Percentiles rank a stretch among this genome's conserved stretches.
Conservation (phyloP, 148 eudicot genomes). For the Rhododendron griersonianum region DNA sequence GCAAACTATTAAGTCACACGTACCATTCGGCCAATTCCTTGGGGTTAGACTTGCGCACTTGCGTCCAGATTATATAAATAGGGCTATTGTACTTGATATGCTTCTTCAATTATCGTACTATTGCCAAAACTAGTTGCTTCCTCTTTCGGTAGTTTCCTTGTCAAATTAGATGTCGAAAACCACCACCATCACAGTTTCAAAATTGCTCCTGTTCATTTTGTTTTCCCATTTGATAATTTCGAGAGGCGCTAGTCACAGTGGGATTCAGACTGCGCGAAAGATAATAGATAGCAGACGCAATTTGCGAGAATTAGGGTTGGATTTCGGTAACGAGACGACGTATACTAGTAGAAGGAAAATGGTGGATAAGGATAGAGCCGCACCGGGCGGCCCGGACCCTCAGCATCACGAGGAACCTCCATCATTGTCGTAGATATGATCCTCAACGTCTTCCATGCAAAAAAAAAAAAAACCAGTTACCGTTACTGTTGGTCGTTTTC, state of each 20-base stretch:
- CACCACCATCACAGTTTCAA: background rate
- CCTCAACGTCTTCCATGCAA: background rate
- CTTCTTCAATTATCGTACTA: background rate
- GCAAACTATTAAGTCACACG: no score
- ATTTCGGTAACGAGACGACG: background rate
- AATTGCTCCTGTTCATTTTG: background rate
- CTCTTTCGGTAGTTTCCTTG: background rate
- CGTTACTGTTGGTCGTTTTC: background rate
- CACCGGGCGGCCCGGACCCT: background rate
- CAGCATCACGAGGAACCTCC: background rate
- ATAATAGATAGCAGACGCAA: background rate
- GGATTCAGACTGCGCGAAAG: background rate
- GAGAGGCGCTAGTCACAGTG: background rate
- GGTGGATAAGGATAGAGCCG: background rate
- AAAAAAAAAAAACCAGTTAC: background rate
- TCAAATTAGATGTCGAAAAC: background rate
- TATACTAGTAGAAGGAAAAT: background rate
- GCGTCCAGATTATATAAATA: background rate
- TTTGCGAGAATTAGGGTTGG: background rate
- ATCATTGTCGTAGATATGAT: background rate
- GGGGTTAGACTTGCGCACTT: no score
- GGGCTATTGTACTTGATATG: background rate
- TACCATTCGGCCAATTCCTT: no score
- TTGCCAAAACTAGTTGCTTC: background rate
- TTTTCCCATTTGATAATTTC: background rate